These are phyloP conservation scores for Mycena galopus DNA, from an alignment of 768 basidiomycete genomes.

Conservation along the genomic window DNA sequence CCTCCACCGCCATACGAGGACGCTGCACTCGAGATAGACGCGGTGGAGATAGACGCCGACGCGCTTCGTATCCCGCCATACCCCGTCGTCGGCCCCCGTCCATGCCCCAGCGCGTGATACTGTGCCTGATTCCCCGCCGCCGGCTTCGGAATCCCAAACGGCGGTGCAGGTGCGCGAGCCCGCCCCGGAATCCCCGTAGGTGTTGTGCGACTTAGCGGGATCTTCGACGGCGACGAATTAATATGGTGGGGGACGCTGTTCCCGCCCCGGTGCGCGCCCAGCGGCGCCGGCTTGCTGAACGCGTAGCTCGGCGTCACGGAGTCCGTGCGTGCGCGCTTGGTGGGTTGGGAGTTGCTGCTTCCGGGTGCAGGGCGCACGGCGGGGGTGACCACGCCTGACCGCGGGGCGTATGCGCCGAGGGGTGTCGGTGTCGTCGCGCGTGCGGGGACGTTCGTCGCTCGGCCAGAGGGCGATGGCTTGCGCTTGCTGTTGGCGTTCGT, in stretches of 20 bases:
- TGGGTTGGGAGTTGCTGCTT: slow-evolving; percentile 64
- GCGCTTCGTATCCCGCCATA: slow-evolving; percentile 43
- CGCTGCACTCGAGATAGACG: slow-evolving; percentile 44
- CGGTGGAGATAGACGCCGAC: slow-evolving; percentile 24
- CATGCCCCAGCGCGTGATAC: slow-evolving; percentile 70
- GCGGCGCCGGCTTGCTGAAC: slow-evolving; percentile 50
- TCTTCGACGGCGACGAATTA: slow-evolving; percentile 66
- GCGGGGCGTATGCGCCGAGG: slow-evolving; percentile 52
- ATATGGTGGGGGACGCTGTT: slow-evolving; percentile 49
- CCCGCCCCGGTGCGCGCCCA: slow-evolving; percentile 56
- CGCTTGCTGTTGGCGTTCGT: slow-evolving; percentile 52
- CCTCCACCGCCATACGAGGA: slow-evolving; percentile 33
- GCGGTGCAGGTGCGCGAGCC: slow-evolving; percentile 50
- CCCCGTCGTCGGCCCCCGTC: slow-evolving; percentile 57
- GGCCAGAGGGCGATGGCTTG: slow-evolving; percentile 64
- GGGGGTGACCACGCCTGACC: slow-evolving; percentile 69
- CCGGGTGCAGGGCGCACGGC: slow-evolving; percentile 70
- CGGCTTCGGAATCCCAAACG: slow-evolving; percentile 63
- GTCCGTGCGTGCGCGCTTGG: slow-evolving; percentile 67
- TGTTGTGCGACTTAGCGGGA: slow-evolving; percentile 54
- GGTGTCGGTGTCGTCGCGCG: slow-evolving; percentile 70
- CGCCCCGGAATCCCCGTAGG: slow-evolving; percentile 43
- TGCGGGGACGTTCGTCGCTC: slow-evolving; percentile 54
- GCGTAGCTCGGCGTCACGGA: slow-evolving; percentile 54
- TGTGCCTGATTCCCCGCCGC: slow-evolving; percentile 52